phyloP scores from a whole-genome alignment of 305 asterid genomes.

The Solanum hybrid region DNA sequence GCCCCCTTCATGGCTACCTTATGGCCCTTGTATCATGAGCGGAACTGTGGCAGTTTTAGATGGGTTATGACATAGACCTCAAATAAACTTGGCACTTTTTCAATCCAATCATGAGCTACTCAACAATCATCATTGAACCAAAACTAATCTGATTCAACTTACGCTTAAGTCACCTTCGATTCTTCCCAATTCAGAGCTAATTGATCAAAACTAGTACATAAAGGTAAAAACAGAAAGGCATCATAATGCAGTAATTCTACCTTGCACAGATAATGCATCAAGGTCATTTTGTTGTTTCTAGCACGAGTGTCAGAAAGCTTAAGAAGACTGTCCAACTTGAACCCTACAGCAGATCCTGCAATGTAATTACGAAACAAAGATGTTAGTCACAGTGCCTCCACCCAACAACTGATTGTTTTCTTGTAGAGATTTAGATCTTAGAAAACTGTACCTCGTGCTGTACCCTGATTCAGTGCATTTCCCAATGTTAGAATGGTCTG shows the following conservation, averaged over 20 bases:
- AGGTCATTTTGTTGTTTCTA: slow-evolving; percentile 91
- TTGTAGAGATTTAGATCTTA: slow-evolving; percentile 6
- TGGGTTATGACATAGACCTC: not conserved
- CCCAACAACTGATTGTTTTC: not conserved
- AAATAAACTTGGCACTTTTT: not conserved
- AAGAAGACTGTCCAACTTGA: slow-evolving; percentile 96
- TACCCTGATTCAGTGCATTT: slow-evolving; percentile 97
- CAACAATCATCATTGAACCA: not conserved
- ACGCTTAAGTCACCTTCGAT: not conserved
- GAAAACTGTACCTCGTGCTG: slow-evolving; percentile 73
- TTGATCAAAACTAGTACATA: not conserved
- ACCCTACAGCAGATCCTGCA: slow-evolving; percentile 96
- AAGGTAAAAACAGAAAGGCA: not conserved
- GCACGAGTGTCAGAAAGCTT: slow-evolving; percentile 99
- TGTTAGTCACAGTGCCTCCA: not conserved
- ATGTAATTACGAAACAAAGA: slow-evolving; percentile 18
- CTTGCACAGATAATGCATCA: slow-evolving; percentile 98
- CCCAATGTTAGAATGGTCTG: slow-evolving; percentile 96
- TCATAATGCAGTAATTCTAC: slow-evolving; percentile 24
- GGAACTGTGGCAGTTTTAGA: not conserved
- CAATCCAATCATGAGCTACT: not conserved
- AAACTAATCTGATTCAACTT: not conserved
- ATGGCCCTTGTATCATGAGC: not conserved
- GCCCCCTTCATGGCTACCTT: not conserved
- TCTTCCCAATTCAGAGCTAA: not conserved